Base-by-base conservation (phyloP, 768 basidiomycete species). In the Tricholoma flavovirens region DNA sequence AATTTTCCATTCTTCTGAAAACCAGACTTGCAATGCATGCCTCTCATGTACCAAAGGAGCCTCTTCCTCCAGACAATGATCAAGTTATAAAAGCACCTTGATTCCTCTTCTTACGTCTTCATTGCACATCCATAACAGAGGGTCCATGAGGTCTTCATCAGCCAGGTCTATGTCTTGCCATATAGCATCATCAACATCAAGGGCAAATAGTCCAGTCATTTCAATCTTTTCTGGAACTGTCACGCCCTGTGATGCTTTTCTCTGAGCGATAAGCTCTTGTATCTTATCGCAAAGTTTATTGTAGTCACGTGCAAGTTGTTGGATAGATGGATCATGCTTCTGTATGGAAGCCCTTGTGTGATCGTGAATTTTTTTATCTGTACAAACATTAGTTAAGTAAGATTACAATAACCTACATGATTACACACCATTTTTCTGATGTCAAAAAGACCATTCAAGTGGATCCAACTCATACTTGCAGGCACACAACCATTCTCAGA, bases 101-200 rank as follows among this genome's bases (percentile, higher is more conserved):
- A 77, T 77, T 0, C 73, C 71, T 0, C 33, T 53, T 5, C 62
- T 53, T 0, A 70, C 63, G 10, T 57, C 51, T 3, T 65, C 56
- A 60, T 73, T 61, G 2, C 62, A 59, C 0, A 72, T 60, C 73
- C 75, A 75, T 8, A 21, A 24, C 0, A 64, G 63, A 32, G 30
- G 30, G 30, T 32, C 30, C 10, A 59, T 15, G 19, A 48, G 42
- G 49, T 42, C 24, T 40, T 67, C 60, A 21, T 69, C 65, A 36
- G 58, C 61, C 17, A 74, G 59, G 1, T 69, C 69, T 43, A 64
- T 17, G 52, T 72, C 67, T 49, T 71, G 64, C 71, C 73, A 75
- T 15, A 74, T 71, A 15, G 61, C 58, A 57, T 72, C 70, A 62
- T 73, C 71, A 24, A 75, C 69, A 62, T 74, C 71, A 0, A 75